A percentile compares a stretch with the other conserved stretches of the same genome.
phyloP scores from a whole-genome alignment of 306 rosid species.

The Dryas alaskensis region DNA sequence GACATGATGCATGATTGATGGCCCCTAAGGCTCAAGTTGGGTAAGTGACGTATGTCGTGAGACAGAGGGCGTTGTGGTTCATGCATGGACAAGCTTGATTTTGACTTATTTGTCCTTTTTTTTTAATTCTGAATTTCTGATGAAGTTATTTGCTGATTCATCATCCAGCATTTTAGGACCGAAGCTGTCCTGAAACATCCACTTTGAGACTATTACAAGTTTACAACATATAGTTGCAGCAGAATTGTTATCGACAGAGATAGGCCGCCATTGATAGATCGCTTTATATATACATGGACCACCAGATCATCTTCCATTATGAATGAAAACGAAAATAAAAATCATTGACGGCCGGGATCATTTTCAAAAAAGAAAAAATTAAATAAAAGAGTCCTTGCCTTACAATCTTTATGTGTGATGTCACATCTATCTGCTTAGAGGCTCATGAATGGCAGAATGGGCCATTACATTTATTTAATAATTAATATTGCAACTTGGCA shows the following conservation, averaged over 20 bases:
- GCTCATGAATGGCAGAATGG: neutral
- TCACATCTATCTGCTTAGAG: neutral
- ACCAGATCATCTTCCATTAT: no score
- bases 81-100: neutral
- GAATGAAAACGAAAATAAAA: no score
- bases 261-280: no score
- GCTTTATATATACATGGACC: no score
- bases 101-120: neutral
- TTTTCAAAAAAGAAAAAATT: neutral
- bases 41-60: neutral
- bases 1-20: neutral
- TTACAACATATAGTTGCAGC: neutral
- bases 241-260: neutral
- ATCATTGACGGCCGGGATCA: neutral
- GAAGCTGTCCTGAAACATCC: neutral
- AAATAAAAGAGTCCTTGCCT: neutral
- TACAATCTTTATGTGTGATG: neutral
- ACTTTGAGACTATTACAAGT: neutral
- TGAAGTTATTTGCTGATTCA: neutral
- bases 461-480: neutral
- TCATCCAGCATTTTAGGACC: neutral
- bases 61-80: neutral
- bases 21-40: neutral
- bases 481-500: neutral
- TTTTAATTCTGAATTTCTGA: neutral